phyloP scores from a whole-genome alignment of 257 asterid species.

The Anisodus tanguticus region DNA sequence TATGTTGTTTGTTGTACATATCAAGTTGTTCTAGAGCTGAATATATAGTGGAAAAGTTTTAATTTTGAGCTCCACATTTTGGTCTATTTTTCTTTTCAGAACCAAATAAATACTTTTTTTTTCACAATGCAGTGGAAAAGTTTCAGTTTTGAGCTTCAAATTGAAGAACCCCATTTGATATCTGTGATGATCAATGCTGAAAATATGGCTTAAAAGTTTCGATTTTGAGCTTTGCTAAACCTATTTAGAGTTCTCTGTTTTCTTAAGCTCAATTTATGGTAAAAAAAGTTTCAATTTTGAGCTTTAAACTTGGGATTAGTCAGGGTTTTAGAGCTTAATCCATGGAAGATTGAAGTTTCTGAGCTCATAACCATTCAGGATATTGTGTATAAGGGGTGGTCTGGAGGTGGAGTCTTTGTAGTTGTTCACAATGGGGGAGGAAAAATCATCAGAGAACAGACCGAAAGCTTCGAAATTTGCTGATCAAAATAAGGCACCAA shows the following conservation, averaged over 20 bases:
- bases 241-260: neutral
- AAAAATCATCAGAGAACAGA: conserved; percentile 55
- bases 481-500: conserved; percentile 71
- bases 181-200: neutral
- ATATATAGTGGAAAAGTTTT: neutral
- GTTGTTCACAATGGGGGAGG: conserved; percentile 63
- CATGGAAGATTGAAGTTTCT: neutral
- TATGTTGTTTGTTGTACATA: too few species aligned
- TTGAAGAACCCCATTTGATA: neutral
- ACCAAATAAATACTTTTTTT: neutral
- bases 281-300: neutral
- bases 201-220: neutral
- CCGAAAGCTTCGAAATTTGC: conserved; percentile 60
- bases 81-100: neutral
- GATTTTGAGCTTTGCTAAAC: neutral
- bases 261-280: neutral
- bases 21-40: neutral
- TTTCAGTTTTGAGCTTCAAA: conserved; percentile 15
- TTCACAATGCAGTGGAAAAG: neutral
- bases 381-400: neutral
- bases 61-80: neutral
- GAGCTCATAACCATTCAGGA: neutral
- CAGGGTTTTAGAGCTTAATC: neutral
- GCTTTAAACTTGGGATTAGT: neutral
- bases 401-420: conserved; percentile 9